Evolutionary conservation across 768 basidiomycete species (phyloP), one percentile per base, ranked within the genome.

Genomic region (Piloderma croceum): DNA sequence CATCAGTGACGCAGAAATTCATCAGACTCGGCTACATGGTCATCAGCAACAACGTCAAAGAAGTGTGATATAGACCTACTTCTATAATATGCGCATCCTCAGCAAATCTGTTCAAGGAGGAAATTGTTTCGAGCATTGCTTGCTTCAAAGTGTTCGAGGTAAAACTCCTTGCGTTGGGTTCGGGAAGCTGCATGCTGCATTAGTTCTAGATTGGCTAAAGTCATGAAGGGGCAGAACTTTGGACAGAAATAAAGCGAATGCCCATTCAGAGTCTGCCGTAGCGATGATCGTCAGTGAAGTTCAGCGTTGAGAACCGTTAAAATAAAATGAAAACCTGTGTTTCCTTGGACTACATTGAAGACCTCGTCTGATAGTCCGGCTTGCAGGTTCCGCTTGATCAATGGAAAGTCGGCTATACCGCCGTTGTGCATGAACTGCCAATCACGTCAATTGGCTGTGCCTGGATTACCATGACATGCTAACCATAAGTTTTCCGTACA

Each of bases 1-100:
- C 96, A 57, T 99, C 96, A 4, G 92, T 93, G 22, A 98, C 84
- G 51, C 90, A 93, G 57, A 94, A 99, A 58, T 98, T 98, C 82
- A 92, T 76, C 39, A 93, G 63, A 53, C 86, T 88, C 11, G 91
- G 93, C 79, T 90, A 48, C 7, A 42, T 39, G 45, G 39, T 7
- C 29, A 33, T 23, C 12, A 45, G 27, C 24, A 17, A 24, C 17
- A 27, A 22, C 36, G 25, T 6, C 31, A 18, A 24, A 22, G 37
- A 20, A 32, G 13, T 39, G 36, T 48, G n/a, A 37, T 24, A 38
- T 21, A 35, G 32, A 42, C 55, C 29, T 47, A 84, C 86, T 70
- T 91, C 89, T 9, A 69, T 79, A 39, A 89, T 75, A 18, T 74
- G 76, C 36, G 76, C 81, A 46, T 82, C 80, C 46, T 83, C 81